phyloP scores from a whole-genome alignment of 345 rosid genomes.

The Gossypioides kirkii region DNA sequence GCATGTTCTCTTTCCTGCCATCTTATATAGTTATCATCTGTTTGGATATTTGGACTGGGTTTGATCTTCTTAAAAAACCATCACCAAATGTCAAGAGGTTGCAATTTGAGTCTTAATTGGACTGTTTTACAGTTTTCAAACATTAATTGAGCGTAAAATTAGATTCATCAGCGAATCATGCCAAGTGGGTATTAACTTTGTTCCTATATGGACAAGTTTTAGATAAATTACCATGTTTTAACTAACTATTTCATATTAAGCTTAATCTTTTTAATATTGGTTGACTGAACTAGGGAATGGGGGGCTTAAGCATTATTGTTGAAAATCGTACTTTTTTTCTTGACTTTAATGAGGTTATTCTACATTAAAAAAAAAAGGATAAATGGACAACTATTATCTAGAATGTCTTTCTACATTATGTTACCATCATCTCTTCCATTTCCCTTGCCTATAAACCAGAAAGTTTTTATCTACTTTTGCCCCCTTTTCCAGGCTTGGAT shows the following conservation, averaged over 20 bases:
- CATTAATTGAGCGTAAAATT: neutral
- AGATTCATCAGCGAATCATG: neutral
- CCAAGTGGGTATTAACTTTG: neutral
- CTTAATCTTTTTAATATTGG: slow-evolving; percentile 8
- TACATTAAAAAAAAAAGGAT: neutral
- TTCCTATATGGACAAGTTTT: neutral
- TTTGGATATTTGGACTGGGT: neutral
- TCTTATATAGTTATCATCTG: neutral
- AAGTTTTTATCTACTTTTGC: slow-evolving; percentile 4
- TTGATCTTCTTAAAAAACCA: neutral
- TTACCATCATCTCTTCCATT: neutral
- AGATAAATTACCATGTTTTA: neutral
- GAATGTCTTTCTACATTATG: neutral
- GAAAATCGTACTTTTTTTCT: neutral
- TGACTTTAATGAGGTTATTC: neutral
- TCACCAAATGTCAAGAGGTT: neutral
- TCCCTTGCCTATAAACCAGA: neutral
- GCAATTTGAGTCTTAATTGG: neutral
- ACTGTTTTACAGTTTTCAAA: neutral
- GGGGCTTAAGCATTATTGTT: neutral
- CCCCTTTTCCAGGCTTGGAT: slow-evolving; percentile 70
- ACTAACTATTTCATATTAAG: neutral
- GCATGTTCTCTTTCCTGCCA: neutral
- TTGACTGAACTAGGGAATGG: neutral
- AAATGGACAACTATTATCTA: neutral